Evolutionary conservation across 1,284 basidiomycete species (phyloP).

Genomic region (Boletellus sp.): DNA sequence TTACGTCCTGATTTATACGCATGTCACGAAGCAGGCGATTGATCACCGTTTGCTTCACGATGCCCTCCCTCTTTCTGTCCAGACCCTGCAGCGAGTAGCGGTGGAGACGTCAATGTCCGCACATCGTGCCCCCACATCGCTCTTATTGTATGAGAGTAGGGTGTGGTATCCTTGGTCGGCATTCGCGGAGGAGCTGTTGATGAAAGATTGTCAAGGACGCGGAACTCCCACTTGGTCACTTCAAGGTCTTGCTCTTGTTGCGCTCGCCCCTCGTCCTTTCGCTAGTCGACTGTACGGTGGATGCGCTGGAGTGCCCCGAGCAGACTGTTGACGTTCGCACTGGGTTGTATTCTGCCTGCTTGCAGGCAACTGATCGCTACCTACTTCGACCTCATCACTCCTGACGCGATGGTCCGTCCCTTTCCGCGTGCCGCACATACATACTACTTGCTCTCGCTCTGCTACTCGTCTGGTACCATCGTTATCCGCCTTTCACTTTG

Average conservation of each 20-base stretch:
- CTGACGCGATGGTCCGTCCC: conserved; percentile 3
- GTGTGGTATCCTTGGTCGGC: conserved; percentile 11
- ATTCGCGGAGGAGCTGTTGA: conserved; percentile 11
- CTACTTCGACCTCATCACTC: conserved; percentile 6
- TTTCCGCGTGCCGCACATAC: conserved; percentile 14
- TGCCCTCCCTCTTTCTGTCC: conserved; percentile 9
- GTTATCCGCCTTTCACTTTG: conserved; percentile 25
- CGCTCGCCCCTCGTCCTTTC: conserved; percentile 25
- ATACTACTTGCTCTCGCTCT: conserved; percentile 13
- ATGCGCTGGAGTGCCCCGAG: conserved; percentile 26
- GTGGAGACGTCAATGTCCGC: conserved; percentile 16
- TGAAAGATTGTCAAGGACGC: conserved; percentile 15
- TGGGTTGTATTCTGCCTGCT: conserved; percentile 17
- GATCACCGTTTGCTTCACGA: conserved; percentile 34
- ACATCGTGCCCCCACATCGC: conserved; percentile 1
- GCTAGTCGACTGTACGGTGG: conserved; percentile 30
- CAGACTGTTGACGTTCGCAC: conserved; percentile 7
- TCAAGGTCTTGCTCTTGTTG: conserved; percentile 8
- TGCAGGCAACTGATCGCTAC: conserved; percentile 22
- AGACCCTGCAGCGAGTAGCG: conserved; percentile 22
- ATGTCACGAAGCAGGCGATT: conserved; percentile 28
- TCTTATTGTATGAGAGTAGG: conserved; percentile 33
- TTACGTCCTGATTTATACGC: conserved; percentile 32
- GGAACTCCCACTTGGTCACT: background rate
- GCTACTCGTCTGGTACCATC: conserved; percentile 21